phyloP scores from a whole-genome alignment of 176 grass and related monocot genomes.

The Musa itinerans region DNA sequence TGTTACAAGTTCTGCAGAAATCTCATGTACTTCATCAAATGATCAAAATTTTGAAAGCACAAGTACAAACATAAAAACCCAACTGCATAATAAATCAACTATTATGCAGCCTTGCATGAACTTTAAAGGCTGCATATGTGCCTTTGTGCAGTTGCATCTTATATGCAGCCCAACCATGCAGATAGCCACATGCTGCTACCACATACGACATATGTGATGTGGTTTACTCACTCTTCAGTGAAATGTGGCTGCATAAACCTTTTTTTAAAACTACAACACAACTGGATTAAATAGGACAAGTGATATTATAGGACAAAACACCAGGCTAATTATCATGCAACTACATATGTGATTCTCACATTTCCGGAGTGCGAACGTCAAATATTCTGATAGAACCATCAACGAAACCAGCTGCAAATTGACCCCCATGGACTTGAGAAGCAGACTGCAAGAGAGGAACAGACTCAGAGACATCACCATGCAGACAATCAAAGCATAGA shows the following conservation, averaged over 20 bases:
- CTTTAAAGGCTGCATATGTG: background rate
- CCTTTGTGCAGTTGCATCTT: background rate
- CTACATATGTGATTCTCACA: conserved; percentile 29
- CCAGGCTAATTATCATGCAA: conserved; percentile 11
- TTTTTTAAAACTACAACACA: background rate
- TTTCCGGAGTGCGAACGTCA: conserved; percentile 60
- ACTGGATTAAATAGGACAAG: background rate
- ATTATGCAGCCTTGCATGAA: background rate
- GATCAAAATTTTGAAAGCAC: background rate
- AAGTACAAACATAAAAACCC: too few relatives aligned
- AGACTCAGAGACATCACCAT: conserved; percentile 18
- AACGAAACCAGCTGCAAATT: conserved; percentile 73
- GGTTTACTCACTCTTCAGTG: too few relatives aligned
- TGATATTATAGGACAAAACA: background rate
- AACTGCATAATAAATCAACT: too few relatives aligned
- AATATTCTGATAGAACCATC: conserved; percentile 82
- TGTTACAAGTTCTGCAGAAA: too few relatives aligned
- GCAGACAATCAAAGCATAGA: conserved; percentile 2
- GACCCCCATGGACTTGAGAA: conserved; percentile 56
- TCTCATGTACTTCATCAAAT: background rate
- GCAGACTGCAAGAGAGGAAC: conserved; percentile 44
- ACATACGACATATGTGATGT: background rate
- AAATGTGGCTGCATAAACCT: background rate
- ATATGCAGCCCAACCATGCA: background rate
- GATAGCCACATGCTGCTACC: background rate